These are phyloP conservation scores for Melaleuca quinquenervia DNA, from an alignment of 345 rosid species.

Conservation along the genomic window DNA sequence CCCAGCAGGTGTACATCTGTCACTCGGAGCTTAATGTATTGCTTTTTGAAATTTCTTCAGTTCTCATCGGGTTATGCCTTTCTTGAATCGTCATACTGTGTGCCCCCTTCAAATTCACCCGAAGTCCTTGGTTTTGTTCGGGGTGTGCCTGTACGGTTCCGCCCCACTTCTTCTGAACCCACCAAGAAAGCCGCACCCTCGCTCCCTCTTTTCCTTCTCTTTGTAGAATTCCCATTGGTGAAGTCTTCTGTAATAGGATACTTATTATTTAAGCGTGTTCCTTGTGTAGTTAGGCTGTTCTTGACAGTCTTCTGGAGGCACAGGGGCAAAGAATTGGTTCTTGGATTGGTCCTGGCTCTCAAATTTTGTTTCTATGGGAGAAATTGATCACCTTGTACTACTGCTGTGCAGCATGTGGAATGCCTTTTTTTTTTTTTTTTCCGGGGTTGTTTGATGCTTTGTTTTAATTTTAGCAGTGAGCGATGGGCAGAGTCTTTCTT, in stretches of 20 bases:
- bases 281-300: not conserved
- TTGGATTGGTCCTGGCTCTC: not conserved
- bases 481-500: slow-evolving; percentile 30
- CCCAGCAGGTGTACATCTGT: not conserved
- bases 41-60: too few species aligned
- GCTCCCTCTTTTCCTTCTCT: not conserved
- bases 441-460: not conserved
- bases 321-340: not conserved
- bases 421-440: too few species aligned
- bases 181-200: not conserved
- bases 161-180: not conserved
- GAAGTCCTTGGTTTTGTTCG: not conserved
- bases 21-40: too few species aligned
- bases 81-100: not conserved
- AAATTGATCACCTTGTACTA: not conserved
- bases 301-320: not conserved
- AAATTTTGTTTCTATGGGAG: not conserved
- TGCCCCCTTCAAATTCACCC: not conserved
- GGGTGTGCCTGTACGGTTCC: not conserved
- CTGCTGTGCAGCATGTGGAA: not conserved
- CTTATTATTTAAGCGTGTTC: not conserved
- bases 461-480: not conserved
- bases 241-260: not conserved
- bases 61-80: not conserved
- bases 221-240: not conserved